Conservation (phyloP, 495 filamentous ascomycete genomes). For the Pyronema domesticum region DNA sequence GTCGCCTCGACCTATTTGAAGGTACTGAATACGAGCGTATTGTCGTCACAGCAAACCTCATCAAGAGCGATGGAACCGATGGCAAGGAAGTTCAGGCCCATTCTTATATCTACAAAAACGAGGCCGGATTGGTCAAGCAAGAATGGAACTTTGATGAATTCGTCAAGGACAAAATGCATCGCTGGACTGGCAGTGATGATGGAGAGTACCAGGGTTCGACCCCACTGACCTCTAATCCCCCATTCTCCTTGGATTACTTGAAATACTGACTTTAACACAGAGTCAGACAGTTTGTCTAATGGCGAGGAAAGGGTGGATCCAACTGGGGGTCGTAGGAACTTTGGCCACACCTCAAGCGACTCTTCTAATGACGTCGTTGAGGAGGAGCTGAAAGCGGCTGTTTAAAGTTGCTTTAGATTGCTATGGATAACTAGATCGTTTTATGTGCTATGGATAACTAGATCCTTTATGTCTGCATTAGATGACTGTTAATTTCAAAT, state of each 20-base stretch:
- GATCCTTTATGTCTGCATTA: too few species aligned
- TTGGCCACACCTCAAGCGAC: too few species aligned
- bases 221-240: not conserved
- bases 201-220: slow-evolving; percentile 3
- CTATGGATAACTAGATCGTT: too few species aligned
- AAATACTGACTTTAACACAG: too few species aligned
- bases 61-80: slow-evolving; percentile 34
- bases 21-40: slow-evolving; percentile 51
- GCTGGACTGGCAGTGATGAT: slow-evolving; percentile 8
- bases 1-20: slow-evolving; percentile 68
- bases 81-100: slow-evolving; percentile 44
- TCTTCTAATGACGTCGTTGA: not conserved
- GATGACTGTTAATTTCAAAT: too few species aligned
- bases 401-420: not conserved
- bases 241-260: too few species aligned
- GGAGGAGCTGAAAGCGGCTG: not conserved
- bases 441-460: too few species aligned
- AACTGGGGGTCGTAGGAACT: too few species aligned
- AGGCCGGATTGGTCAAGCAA: slow-evolving; percentile 4
- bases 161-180: slow-evolving; percentile 12
- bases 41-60: slow-evolving; percentile 40
- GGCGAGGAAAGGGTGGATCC: too few species aligned
- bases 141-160: slow-evolving; percentile 21
- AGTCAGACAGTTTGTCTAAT: too few species aligned
- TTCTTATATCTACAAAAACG: slow-evolving; percentile 49